A percentile compares a stretch with the other conserved stretches of the same genome.
Conservation (phyloP, 257 asterid species). For the Solanum pinnatisectum region DNA sequence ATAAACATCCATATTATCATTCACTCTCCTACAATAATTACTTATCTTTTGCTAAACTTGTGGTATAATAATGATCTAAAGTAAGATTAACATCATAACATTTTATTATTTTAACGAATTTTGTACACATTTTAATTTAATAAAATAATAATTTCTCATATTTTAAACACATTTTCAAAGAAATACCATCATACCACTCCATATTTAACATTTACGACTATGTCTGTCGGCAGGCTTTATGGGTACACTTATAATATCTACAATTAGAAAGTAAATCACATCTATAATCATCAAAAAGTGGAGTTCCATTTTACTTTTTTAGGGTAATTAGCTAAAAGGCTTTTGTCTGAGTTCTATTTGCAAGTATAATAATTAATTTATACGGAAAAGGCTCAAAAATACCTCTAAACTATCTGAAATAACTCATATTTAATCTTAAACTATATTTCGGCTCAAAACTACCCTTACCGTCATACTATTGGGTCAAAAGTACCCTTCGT, state of each 20-base stretch:
- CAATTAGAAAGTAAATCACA: not conserved
- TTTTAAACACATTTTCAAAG: not conserved
- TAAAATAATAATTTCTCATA: not conserved
- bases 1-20: conserved; percentile 27
- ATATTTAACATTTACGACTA: not conserved
- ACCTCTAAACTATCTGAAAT: no score
- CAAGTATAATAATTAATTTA: not conserved
- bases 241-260: not conserved
- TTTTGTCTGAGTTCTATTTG: not conserved
- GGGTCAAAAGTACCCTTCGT: no score
- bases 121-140: not conserved
- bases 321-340: not conserved
- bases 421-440: no score
- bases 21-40: conserved; percentile 1
- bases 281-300: not conserved
- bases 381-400: no score
- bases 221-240: not conserved
- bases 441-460: no score
- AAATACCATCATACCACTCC: not conserved
- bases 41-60: conserved; percentile 11
- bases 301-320: not conserved
- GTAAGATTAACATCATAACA: not conserved
- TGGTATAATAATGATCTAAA: not conserved
- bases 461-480: no score
- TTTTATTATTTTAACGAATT: not conserved